These are phyloP conservation scores for Leishmania aethiopica DNA, from an alignment of 208 protist genomes.

Conservation along the genomic window DNA sequence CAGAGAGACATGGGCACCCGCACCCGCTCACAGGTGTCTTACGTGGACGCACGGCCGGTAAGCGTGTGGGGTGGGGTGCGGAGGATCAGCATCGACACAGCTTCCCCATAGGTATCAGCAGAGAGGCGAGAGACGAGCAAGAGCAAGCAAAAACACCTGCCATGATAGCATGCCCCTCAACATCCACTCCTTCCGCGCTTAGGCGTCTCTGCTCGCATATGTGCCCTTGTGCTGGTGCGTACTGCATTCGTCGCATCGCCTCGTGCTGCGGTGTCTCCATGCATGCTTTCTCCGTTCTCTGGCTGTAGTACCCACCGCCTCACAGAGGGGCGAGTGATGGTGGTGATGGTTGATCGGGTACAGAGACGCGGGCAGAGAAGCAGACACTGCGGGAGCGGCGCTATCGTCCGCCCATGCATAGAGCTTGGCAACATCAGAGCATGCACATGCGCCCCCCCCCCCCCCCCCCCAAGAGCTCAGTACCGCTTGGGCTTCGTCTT, in stretches of 20 bases:
- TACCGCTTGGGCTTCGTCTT: conserved; percentile 31
- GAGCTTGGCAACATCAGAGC: neutral
- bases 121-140: too few relatives aligned
- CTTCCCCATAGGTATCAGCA: too few relatives aligned
- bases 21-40: neutral
- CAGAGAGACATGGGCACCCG: neutral
- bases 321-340: neutral
- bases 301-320: neutral
- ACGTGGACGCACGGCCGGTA: neutral
- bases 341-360: neutral
- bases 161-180: too few relatives aligned
- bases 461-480: neutral
- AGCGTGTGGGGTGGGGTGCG: neutral
- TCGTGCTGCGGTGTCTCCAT: too few relatives aligned
- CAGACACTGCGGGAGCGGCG: too few relatives aligned
- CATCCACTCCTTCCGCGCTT: too few relatives aligned
- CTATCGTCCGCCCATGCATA: neutral
- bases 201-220: too few relatives aligned
- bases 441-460: too few relatives aligned
- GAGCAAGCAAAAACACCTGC: too few relatives aligned
- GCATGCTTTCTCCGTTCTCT: neutral
- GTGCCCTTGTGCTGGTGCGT: too few relatives aligned
- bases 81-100: too few relatives aligned
- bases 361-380: neutral
- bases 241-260: too few relatives aligned